Conservation (phyloP, 345 rosid genomes). For the Eucalyptus marginata region DNA sequence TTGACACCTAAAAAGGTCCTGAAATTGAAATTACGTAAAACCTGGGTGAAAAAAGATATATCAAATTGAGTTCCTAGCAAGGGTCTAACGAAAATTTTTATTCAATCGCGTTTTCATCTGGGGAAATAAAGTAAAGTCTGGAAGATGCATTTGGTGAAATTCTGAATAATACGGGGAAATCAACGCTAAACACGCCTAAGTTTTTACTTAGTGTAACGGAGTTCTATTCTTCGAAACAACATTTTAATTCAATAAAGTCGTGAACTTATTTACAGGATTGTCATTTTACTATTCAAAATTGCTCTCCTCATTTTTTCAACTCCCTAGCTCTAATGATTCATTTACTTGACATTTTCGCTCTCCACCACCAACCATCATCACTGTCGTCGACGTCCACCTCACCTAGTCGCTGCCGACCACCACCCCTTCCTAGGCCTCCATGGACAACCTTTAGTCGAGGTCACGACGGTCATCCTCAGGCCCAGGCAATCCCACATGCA, state of each 20-base stretch:
- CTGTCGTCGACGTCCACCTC: not conserved
- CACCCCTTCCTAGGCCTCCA: not conserved
- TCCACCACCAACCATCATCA: not conserved
- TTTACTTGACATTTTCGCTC: not conserved
- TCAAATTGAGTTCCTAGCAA: not conserved
- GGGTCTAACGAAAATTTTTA: not conserved
- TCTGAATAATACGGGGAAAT: not conserved
- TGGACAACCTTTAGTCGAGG: not conserved
- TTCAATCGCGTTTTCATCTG: not conserved
- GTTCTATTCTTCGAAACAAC: not conserved
- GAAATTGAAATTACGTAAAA: not conserved
- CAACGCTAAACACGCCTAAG: not conserved
- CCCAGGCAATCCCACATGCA: not conserved
- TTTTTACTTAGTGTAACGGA: rapidly evolving
- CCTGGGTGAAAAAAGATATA: not conserved
- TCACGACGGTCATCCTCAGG: not conserved
- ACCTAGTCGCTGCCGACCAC: not conserved
- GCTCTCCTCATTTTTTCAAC: not conserved
- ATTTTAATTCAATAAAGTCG: not conserved
- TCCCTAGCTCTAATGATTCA: not conserved
- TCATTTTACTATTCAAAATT: not conserved
- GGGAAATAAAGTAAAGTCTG: not conserved
- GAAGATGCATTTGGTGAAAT: not conserved
- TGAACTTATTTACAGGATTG: not conserved
- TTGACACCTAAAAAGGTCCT: not conserved